Percentiles rank a stretch among this genome's conserved stretches.
These are phyloP conservation scores for Trichoderma lentiforme DNA, from an alignment of 2,329 filamentous ascomycete species.

Conservation along the genomic window DNA sequence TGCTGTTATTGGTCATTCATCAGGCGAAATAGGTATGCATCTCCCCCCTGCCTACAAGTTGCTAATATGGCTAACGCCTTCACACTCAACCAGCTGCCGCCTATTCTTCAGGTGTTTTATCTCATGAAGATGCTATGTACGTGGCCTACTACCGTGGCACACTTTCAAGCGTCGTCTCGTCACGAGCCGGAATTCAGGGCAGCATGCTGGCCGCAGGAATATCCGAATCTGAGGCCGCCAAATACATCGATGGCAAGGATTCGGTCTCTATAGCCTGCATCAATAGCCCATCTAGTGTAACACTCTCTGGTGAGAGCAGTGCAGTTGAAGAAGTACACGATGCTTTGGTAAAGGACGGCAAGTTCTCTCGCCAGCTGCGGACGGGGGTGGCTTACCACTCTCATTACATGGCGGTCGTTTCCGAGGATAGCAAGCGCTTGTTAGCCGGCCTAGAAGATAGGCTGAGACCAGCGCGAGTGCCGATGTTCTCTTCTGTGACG, in stretches of 20 bases:
- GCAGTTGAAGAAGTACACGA: background rate
- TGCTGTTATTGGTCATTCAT: background rate
- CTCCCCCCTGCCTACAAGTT: background rate
- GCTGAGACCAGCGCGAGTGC: background rate
- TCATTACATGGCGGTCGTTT: background rate
- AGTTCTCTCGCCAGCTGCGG: background rate
- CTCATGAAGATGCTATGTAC: background rate
- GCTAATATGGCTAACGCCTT: background rate
- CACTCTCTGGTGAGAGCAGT: background rate
- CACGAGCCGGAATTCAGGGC: background rate
- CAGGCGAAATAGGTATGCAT: background rate
- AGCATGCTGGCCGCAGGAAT: background rate
- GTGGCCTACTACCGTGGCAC: background rate
- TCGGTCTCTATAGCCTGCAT: background rate
- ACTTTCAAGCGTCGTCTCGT: background rate
- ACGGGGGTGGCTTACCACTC: background rate
- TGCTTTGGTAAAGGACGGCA: background rate
- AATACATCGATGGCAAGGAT: background rate
- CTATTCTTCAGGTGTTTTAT: background rate
- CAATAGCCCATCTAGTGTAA: background rate
- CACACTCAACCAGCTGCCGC: background rate
- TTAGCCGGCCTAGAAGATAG: background rate
- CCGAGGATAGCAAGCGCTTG: background rate
- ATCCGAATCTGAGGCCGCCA: background rate
- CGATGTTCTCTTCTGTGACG: background rate